Evolutionary conservation across 75 land plant genomes (phyloP).

Genomic region (Larix kaempferi): DNA sequence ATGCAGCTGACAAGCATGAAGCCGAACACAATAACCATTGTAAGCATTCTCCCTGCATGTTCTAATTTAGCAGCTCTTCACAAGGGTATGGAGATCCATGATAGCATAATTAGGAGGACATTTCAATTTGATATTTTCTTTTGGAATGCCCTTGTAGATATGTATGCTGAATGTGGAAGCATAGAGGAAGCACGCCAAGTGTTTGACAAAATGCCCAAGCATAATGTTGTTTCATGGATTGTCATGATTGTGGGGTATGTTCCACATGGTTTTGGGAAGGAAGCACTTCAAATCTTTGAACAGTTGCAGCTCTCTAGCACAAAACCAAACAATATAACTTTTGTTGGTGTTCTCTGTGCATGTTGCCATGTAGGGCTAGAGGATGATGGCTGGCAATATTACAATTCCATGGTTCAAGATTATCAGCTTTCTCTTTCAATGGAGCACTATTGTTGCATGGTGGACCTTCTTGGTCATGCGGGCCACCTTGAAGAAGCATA

Average conservation of each 20-base stretch:
- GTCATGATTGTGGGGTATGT: constrained; percentile 48
- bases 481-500: constrained; percentile 13
- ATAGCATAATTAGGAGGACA: constrained; percentile 14
- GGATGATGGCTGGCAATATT: constrained; percentile 16
- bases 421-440: constrained; percentile 5
- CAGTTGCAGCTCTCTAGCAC: constrained; percentile 17
- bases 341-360: constrained; percentile 17
- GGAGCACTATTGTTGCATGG: constrained; percentile 20
- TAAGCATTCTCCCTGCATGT: constrained; percentile 31
- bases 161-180: constrained; percentile 51
- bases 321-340: constrained; percentile 14
- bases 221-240: constrained; percentile 32
- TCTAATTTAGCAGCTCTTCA: constrained; percentile 17
- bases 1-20: constrained; percentile 15
- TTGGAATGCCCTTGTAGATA: constrained; percentile 23
- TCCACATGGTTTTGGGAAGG: constrained; percentile 21
- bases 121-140: constrained; percentile 21
- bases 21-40: constrained; percentile 22
- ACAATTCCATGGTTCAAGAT: constrained; percentile 14
- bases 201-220: constrained; percentile 20
- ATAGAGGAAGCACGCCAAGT: constrained; percentile 23
- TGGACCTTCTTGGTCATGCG: constrained; percentile 23
- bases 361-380: constrained; percentile 26
- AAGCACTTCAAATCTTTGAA: constrained; percentile 30
- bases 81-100: constrained; percentile 35